These are phyloP conservation scores for Leucosporidium yakuticum DNA, from an alignment of 768 basidiomycete species.

Conservation along the genomic window DNA sequence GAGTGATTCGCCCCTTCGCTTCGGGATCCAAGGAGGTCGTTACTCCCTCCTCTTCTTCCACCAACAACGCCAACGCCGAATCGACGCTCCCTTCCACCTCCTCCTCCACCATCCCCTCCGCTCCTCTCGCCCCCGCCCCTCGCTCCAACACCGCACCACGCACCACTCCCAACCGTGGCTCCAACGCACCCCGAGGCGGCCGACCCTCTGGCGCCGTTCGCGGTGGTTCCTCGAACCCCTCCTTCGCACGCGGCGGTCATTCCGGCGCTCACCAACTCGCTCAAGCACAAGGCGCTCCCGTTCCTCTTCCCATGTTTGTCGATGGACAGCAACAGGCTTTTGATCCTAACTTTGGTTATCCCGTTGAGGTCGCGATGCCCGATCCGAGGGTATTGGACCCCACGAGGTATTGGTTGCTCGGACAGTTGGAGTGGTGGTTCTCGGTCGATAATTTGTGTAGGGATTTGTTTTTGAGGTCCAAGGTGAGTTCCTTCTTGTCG, in stretches of 20 bases:
- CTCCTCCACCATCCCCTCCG: not conserved
- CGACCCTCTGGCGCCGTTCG: not conserved
- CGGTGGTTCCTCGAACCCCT: not conserved
- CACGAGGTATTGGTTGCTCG: constrained; percentile 60
- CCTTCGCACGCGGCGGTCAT: not conserved
- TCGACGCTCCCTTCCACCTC: not conserved
- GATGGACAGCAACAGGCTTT: constrained; percentile 8
- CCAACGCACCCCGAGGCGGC: not conserved
- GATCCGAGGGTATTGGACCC: constrained; percentile 51
- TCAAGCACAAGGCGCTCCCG: not conserved
- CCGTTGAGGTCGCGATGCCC: not conserved
- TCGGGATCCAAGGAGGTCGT: too few species aligned
- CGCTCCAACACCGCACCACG: not conserved
- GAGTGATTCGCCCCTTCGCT: constrained; percentile 8
- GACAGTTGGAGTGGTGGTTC: constrained; percentile 84
- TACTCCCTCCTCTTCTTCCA: too few species aligned
- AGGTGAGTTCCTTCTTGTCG: constrained; percentile 51
- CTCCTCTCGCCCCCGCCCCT: not conserved
- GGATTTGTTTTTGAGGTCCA: constrained; percentile 72
- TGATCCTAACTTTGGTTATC: not conserved
- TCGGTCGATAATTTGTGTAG: constrained; percentile 83
- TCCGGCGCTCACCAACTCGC: not conserved
- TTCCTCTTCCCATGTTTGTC: too few species aligned
- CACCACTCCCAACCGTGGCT: not conserved
- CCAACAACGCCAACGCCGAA: not conserved